Conservation (phyloP, 108 stramenopile genomes). For the Pseudonitzschia multiseries region DNA sequence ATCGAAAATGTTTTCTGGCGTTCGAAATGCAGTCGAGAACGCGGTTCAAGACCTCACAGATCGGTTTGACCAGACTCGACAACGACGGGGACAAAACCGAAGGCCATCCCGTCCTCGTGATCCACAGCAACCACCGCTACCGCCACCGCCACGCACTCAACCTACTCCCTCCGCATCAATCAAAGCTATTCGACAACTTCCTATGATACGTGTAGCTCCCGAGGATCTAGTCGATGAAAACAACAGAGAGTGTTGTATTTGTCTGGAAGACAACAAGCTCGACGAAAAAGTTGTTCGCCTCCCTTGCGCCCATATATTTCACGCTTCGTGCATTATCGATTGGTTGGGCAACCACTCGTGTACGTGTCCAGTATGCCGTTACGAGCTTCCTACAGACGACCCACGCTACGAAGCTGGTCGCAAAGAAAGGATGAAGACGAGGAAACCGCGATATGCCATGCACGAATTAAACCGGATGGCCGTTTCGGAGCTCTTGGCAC, state of each 20-base stretch:
- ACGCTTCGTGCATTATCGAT: conserved; percentile 41
- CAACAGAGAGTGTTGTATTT: conserved; percentile 82
- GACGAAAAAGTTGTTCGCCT: conserved; percentile 47
- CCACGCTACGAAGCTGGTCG: conserved; percentile 66
- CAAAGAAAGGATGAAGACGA: conserved; percentile 58
- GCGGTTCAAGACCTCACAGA: background rate
- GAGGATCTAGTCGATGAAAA: conserved; percentile 65
- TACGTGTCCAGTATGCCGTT: conserved; percentile 68
- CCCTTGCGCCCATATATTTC: conserved; percentile 78
- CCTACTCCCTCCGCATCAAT: conserved; percentile 30
- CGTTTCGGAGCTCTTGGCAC: conserved; percentile 38
- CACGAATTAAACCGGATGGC: conserved; percentile 62
- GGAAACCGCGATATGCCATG: conserved; percentile 61
- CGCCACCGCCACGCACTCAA: background rate
- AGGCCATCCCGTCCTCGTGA: background rate
- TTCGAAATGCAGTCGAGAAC: conserved; percentile 5
- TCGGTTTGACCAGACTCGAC: background rate
- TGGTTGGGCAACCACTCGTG: conserved; percentile 70
- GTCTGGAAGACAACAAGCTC: conserved; percentile 59
- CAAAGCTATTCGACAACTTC: conserved; percentile 32
- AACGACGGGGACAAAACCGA: background rate
- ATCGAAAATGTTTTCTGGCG: conserved; percentile 6
- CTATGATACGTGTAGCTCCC: conserved; percentile 44
- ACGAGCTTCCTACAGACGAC: conserved; percentile 78
- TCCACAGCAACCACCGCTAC: background rate